Percentiles rank a stretch among this genome's conserved stretches.
Evolutionary conservation across 2,329 filamentous ascomycete species (phyloP).

Genomic region (Exophiala bonariae): DNA sequence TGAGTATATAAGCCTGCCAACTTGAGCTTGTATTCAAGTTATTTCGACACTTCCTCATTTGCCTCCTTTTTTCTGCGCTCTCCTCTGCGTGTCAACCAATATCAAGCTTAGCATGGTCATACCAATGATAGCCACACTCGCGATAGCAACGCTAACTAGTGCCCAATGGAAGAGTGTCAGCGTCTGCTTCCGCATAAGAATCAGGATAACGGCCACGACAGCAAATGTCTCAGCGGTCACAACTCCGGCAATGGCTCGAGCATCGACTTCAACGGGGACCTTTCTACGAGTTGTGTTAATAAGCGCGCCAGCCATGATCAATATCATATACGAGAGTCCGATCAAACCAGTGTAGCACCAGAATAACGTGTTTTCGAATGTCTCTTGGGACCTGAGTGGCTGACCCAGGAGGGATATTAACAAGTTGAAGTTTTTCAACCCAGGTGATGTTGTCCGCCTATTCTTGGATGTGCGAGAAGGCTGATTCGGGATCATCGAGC

Average conservation of each 20-base stretch:
- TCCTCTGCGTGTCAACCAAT: background rate
- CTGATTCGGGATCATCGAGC: background rate
- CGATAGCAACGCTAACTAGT: background rate
- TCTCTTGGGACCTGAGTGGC: slow-evolving; percentile 31
- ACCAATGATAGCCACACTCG: slow-evolving; percentile 1
- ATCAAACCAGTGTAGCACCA: slow-evolving; percentile 57
- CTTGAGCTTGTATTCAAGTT: no score
- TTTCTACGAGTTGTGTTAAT: slow-evolving; percentile 67
- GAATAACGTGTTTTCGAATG: slow-evolving; percentile 56
- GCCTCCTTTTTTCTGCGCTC: background rate
- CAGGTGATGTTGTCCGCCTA: background rate
- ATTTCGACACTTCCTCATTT: background rate
- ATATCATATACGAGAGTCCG: slow-evolving; percentile 60
- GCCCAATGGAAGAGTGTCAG: slow-evolving; percentile 4
- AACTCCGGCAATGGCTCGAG: slow-evolving; percentile 68
- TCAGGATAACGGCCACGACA: slow-evolving; percentile 6
- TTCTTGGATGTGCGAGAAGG: background rate
- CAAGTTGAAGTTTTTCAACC: background rate
- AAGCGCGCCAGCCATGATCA: slow-evolving; percentile 64
- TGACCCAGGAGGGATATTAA: background rate
- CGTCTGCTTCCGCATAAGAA: slow-evolving; percentile 9
- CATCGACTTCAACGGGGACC: slow-evolving; percentile 68
- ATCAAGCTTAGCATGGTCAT: background rate
- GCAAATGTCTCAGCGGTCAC: slow-evolving; percentile 51
- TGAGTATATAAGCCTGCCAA: no score